Percentiles rank a stretch among this genome's conserved stretches.
Conservation (phyloP, 805 yeast species). For the Blastobotrys terrestris region DNA sequence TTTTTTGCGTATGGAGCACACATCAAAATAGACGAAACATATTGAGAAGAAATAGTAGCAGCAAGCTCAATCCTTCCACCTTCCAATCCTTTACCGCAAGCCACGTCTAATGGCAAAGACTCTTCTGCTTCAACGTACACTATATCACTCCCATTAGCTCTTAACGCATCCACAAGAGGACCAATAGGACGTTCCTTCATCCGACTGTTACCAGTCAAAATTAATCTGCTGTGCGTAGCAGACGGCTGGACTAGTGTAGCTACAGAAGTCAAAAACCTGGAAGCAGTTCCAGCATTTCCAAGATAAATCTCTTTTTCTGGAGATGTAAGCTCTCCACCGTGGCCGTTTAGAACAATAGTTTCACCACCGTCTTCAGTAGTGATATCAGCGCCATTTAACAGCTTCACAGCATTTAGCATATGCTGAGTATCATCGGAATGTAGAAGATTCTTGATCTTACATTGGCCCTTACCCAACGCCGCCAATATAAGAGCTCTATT, state of each 20-base stretch:
- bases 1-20: slow-evolving; percentile 92
- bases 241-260: slow-evolving; percentile 70
- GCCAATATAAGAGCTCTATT: slow-evolving; percentile 92
- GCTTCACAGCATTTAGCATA: slow-evolving; percentile 82
- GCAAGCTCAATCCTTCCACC: slow-evolving; percentile 94
- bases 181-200: slow-evolving; percentile 98
- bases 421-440: slow-evolving; percentile 96
- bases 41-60: slow-evolving; percentile 95
- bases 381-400: slow-evolving; percentile 75
- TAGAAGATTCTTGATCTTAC: slow-evolving; percentile 74
- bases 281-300: slow-evolving; percentile 98
- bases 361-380: slow-evolving; percentile 86
- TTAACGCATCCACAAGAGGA: slow-evolving; percentile 87
- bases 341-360: slow-evolving; percentile 75
- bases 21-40: slow-evolving; percentile 92
- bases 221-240: slow-evolving; percentile 39
- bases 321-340: slow-evolving; percentile 63
- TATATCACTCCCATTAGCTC: slow-evolving; percentile 69
- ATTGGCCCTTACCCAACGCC: slow-evolving; percentile 81
- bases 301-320: slow-evolving; percentile 61
- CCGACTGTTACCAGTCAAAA: slow-evolving; percentile 88
- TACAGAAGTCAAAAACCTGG: slow-evolving; percentile 87
- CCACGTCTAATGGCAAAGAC: slow-evolving; percentile 74
- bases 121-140: slow-evolving; percentile 69
- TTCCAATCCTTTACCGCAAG: slow-evolving; percentile 61